Base-by-base conservation (phyloP, 2,329 filamentous ascomycete species). In the Myotisia sp. region DNA sequence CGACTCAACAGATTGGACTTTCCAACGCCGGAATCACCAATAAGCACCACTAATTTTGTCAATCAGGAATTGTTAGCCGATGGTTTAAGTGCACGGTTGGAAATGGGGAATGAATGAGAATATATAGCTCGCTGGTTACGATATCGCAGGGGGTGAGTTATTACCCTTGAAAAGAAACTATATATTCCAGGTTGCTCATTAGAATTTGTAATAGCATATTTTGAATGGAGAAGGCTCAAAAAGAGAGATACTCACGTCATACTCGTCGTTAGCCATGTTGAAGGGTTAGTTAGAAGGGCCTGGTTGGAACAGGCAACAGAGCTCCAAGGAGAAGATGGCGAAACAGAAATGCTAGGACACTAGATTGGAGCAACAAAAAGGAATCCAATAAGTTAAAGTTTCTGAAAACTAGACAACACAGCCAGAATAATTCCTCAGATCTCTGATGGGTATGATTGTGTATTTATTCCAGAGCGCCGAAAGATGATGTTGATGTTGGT, bases 151-250 rank as follows among this genome's bases (percentile, higher is more conserved):
- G 18, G n/a, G n/a, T n/a, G n/a, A n/a, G n/a, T n/a, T n/a, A n/a
- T n/a, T 69, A 92, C 85, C 85, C 81, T 98, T 95, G 76, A 98
- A 98, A 59, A 95, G 84, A 62, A 95, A 95, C 86, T 94, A 61
- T 12, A 20, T 26, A 17, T 24, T 24, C 23, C 14, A n/a, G n/a
- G n/a, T n/a, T n/a, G n/a, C n/a, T n/a, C n/a, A n/a, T n/a, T 14
- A 3, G n/a, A 22, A 3, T 13, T 22, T 12, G n/a, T 8, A 13
- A 22, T 32, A 32, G 29, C 21, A 8, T 13, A 13, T 10, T 22
- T 18, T 46, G 38, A 33, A 43, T 37, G 22, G 13, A 47, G 60
- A 45, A 62, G 54, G 19, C 9, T 13, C 10, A 29, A 18, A 13
- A 16, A n/a, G 7, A 29, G 14, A 19, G 29, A 37, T 33, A 65